Conservation (phyloP, 2,329 filamentous ascomycete species). For the Nemania abortiva region DNA sequence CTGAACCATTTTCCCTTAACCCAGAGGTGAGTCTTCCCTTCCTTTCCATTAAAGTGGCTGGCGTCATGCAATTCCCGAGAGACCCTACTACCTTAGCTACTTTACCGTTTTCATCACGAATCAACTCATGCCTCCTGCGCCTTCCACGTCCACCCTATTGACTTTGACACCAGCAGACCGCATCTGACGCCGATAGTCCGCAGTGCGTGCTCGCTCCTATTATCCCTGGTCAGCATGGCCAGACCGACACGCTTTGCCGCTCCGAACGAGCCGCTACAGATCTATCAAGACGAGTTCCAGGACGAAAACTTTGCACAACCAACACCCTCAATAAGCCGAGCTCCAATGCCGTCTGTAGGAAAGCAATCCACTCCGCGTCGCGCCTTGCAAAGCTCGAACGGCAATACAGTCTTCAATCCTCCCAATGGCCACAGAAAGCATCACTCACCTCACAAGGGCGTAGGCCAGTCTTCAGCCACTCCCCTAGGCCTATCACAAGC, state of each 20-base stretch:
- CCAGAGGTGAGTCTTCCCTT: slow-evolving; percentile 46
- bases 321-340: slow-evolving; percentile 65
- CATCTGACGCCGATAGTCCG: slow-evolving; percentile 2
- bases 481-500: slow-evolving; percentile 66
- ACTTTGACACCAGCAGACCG: slow-evolving; percentile 14
- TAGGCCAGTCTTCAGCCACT: slow-evolving; percentile 68
- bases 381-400: slow-evolving; percentile 63
- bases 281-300: slow-evolving; percentile 60
- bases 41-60: slow-evolving; percentile 37
- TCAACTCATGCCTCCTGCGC: slow-evolving; percentile 22
- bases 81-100: slow-evolving; percentile 1
- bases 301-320: slow-evolving; percentile 59
- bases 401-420: slow-evolving; percentile 76
- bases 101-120: slow-evolving; percentile 27
- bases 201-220: slow-evolving; percentile 13
- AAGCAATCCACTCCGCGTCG: slow-evolving; percentile 59
- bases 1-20: slow-evolving; percentile 40
- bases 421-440: slow-evolving; percentile 64
- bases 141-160: slow-evolving; percentile 18
- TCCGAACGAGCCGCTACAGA: slow-evolving; percentile 62
- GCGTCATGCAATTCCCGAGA: slow-evolving; percentile 40
- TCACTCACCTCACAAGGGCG: slow-evolving; percentile 77
- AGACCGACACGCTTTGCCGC: slow-evolving; percentile 62
- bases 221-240: slow-evolving; percentile 63
- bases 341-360: slow-evolving; percentile 65